phyloP scores from a whole-genome alignment of 1,139 yeast species.

The Debaryomyces singareniensis region DNA sequence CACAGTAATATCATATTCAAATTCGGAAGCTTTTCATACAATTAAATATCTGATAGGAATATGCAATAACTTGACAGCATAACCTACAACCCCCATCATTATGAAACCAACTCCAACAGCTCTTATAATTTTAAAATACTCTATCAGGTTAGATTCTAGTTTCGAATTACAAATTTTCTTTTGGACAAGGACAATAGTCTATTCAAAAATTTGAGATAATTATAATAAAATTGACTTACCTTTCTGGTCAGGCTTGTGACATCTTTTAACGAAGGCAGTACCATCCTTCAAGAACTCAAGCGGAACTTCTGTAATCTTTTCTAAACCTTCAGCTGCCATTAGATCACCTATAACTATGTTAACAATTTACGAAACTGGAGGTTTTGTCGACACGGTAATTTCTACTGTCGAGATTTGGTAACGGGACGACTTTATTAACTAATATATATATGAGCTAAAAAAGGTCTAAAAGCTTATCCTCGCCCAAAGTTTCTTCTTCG shows the following conservation, averaged over 20 bases:
- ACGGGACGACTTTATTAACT: neutral
- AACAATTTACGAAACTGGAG: no score
- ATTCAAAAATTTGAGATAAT: no score
- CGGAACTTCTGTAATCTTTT: constrained; percentile 84
- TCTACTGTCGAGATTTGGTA: no score
- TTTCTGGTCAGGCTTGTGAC: constrained; percentile 87
- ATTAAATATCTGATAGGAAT: constrained; percentile 96
- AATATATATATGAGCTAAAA: constrained; percentile 10
- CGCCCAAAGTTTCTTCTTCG: constrained; percentile 23
- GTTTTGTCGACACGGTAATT: no score
- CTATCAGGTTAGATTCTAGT: constrained; percentile 34
- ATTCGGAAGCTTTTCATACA: no score
- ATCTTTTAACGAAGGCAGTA: constrained; percentile 76
- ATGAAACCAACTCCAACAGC: constrained; percentile 96
- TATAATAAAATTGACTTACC: constrained; percentile 40
- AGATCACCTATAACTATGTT: constrained; percentile 1
- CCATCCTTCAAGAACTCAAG: constrained; percentile 90
- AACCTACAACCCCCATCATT: constrained; percentile 97
- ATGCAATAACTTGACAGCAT: constrained; percentile 88
- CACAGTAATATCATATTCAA: no score
- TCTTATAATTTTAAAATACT: constrained; percentile 80
- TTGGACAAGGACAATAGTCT: no score
- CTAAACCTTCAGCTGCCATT: constrained; percentile 63
- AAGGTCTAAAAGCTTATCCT: constrained; percentile 28
- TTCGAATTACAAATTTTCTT: no score